Base-by-base conservation (phyloP, 345 rosid genomes). In the Euphorbia pulcherrima region DNA sequence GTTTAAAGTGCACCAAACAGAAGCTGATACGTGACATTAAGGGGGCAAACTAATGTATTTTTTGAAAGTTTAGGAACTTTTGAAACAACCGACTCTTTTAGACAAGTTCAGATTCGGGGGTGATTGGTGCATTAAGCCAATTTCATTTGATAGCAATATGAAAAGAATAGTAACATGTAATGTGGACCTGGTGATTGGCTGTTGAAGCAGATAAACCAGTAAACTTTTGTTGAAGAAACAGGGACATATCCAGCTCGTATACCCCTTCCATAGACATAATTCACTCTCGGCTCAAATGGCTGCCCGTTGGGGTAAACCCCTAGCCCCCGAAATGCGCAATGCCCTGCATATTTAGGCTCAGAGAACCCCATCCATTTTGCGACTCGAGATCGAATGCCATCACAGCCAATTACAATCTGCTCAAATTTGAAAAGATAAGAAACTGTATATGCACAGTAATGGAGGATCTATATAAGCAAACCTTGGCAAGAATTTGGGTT, bases 171-270 rank as follows among this genome's bases (percentile, higher is more conserved):
- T 30, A 60, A 40, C 35, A 54, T 47, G 37, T 24, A 24, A 54
- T 47, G 37, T 24, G 26, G 68, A 90, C 98, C 98, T 82, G 88
- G 82, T 48, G 91, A 83, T 62, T 85, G 84, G 72, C 86, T 79
- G 89, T 89, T 93, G 85, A 79, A 85, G 87, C 92, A 89, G 81
- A 93, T 81, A 70, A 93, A 93, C 97, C 96, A 93, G 84, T 93
- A 90, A 26, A 83, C 97, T 72, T 85, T 89, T 12, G 91, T 83
- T 0, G 84, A 51, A 26, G 97, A 93, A 51, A 90, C 92, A 6
- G 95, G 97, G 68, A 89, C 87, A 72, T 81, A 89, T 67, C 96
- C 97, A 0, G 97, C 97, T 53, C 97, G 85, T 62, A 89, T 41
- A 47, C 98, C 98, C 68, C 78, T 87, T 37, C 98, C 97, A 9